Evolutionary conservation across 2,329 filamentous ascomycete genomes (phyloP), one percentile per base, ranked within the genome.

Genomic region (Ophiosphaerella herpotricha): DNA sequence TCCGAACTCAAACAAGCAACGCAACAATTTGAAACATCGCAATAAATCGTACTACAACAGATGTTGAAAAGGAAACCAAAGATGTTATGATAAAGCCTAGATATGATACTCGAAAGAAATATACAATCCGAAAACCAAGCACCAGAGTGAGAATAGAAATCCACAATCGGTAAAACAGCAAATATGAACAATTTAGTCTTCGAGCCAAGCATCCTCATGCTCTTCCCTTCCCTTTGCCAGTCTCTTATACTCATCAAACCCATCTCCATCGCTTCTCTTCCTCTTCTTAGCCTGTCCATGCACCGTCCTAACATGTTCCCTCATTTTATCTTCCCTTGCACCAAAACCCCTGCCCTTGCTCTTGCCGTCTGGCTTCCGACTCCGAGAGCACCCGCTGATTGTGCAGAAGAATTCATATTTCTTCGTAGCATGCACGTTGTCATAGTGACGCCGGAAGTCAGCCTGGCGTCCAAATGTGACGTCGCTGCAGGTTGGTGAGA

Each of bases 391-490:
- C 3, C 59, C 64, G 2, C 31, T 4, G 3, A 52, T 7, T 0
- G 57, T 45, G 26, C 69, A 72, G 29, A 61, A 71, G 37, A 60
- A 66, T 26, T 67, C 57, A 0, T 49, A 35, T 4, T 55, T 40
- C 2, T 45, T 43, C 0, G 38, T 31, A 0, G 49, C 54, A 39
- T 72, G 69, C 0, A 46, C 33, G 14, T 66, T 62, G 0, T 54
- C 54, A 18, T 62, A 52, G 35, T 72, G 69, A 1, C 69, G 58
- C 5, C 66, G 60, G 16, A 72, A 60, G 39, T 72, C 69, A 1
- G 69, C 69, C 12, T 65, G 61, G 2, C 69, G 60, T 7, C 62
- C 63, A 32, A 71, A 72, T 1, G 43, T 56, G 3, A 60, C 31
- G 11, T 55, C 50, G 5, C 38, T 21, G 37, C 69, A 72, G 0